Conservation (phyloP, 2,329 filamentous ascomycete species). For the Phaeosphaeriaceae sp. region DNA sequence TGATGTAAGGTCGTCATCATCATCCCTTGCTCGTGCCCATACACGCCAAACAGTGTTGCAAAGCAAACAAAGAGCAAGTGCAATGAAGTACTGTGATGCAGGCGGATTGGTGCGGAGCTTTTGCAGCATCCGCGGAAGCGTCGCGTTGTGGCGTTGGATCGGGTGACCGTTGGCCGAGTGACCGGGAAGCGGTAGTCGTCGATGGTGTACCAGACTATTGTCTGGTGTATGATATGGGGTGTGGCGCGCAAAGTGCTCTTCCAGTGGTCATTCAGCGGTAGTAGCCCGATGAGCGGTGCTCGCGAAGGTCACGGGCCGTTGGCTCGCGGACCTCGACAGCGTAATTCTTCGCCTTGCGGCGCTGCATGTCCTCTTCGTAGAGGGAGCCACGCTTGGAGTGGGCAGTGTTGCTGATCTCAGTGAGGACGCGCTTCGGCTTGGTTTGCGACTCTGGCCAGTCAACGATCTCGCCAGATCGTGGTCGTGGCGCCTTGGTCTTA, state of each 20-base stretch:
- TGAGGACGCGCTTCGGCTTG: conserved; percentile 24
- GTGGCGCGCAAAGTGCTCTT: conserved; percentile 16
- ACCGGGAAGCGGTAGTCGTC: conserved; percentile 6
- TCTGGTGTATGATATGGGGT: conserved; percentile 12
- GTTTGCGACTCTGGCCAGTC: conserved; percentile 41
- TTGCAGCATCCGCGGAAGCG: conserved; percentile 26
- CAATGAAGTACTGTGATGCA: conserved; percentile 26
- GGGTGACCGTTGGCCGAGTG: conserved; percentile 6
- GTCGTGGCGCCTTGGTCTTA: conserved; percentile 36
- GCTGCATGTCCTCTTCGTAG: conserved; percentile 50
- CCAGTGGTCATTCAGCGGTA: conserved; percentile 41
- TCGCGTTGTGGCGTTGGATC: conserved; percentile 11
- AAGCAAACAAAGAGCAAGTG: conserved; percentile 15
- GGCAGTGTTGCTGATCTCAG: conserved; percentile 40
- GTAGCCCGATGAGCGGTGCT: conserved; percentile 48
- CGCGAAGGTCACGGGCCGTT: conserved; percentile 42
- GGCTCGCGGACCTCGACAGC: conserved; percentile 52
- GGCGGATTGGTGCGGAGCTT: conserved; percentile 27
- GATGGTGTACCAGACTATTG: conserved; percentile 8
- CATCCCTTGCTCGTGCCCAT: neutral
- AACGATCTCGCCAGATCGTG: conserved; percentile 46
- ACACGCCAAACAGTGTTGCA: conserved; percentile 7
- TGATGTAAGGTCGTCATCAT: neutral
- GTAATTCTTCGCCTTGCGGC: conserved; percentile 47
- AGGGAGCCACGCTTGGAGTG: conserved; percentile 50